Evolutionary conservation across 2,329 filamentous ascomycete species (phyloP), one percentile per base, ranked within the genome.

Genomic region (Phoma sp.): DNA sequence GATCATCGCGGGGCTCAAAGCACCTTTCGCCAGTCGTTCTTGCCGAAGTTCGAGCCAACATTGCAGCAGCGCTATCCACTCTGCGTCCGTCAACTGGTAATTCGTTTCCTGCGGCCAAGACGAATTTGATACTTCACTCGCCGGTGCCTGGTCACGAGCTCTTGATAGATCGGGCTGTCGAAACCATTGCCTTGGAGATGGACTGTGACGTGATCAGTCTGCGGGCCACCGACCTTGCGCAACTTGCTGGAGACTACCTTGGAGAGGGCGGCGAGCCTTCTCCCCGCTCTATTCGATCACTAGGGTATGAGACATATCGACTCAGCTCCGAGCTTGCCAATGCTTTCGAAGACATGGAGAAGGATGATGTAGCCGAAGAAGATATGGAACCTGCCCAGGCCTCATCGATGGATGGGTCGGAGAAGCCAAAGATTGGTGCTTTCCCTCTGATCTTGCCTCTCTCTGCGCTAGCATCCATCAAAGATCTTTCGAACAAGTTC

Each of bases 161-260:
- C 41, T 80, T 83, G 57, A 73, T 90, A 32, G 82, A 87, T 58
- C 74, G 77, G 3, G 77, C 90, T n/a, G 83, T 93, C 2, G 80
- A 84, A 55, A 81, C 84, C 45, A 77, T 89, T 38, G 89, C 89
- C 0, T 76, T 77, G 10, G 80, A 85, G 30, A 76, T 89, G 5
- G 77, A 77, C 6, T 87, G 89, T 3, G 86, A 93, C 60, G 67
- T 93, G 3, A 76, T 95, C 29, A 82, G 84, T 18, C 69, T 96
- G 9, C 84, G 87, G 66, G 85, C 90, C 1, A 83, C 87, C 58
- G 87, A 89, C 65, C 76, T 96, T 47, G 88, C 88, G 3, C 81
- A 87, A 44, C 77, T 95, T 24, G 81, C 88, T 0, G 88, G 87
- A 2, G 81, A 85, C 38, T 91, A 92, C 64, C 74, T 93, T 8